Conservation (phyloP, 805 yeast species). For the Candida patagonica region DNA sequence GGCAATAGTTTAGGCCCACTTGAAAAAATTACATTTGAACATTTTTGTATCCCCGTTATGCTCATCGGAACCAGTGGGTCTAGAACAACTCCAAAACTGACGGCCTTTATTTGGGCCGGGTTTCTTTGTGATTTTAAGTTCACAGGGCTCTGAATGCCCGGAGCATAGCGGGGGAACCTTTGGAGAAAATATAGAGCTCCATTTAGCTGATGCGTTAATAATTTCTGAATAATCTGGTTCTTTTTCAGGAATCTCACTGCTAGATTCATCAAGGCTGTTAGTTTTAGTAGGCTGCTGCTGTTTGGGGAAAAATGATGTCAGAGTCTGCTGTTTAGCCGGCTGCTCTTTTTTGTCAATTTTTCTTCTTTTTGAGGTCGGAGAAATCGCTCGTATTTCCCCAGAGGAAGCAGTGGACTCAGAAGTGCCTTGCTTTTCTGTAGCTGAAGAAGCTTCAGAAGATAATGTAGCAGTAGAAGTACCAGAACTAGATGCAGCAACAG, state of each 20-base stretch:
- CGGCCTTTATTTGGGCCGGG: slow-evolving; percentile 30
- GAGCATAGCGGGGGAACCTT: slow-evolving; percentile 23
- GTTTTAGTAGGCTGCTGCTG: neutral
- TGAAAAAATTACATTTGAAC: slow-evolving; percentile 27
- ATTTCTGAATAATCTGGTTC: neutral
- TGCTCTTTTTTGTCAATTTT: neutral
- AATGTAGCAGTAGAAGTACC: neutral
- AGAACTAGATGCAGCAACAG: neutral
- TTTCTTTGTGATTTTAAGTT: slow-evolving; percentile 22
- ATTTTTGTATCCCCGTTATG: slow-evolving; percentile 6
- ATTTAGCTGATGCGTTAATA: slow-evolving; percentile 3
- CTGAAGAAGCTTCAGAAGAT: neutral
- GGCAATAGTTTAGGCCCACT: slow-evolving; percentile 21
- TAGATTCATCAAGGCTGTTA: neutral
- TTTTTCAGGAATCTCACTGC: neutral
- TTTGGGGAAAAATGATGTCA: slow-evolving; percentile 1
- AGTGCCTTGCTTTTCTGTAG: neutral
- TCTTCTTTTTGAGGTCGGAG: neutral
- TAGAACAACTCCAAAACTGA: slow-evolving; percentile 31
- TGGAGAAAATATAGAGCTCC: slow-evolving; percentile 18
- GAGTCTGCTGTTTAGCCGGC: neutral
- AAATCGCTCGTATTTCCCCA: neutral
- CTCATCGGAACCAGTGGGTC: slow-evolving; percentile 21
- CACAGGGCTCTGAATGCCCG: slow-evolving; percentile 29
- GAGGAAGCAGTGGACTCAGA: too few relatives aligned